Evolutionary conservation across 371 early-diverging fungal species (phyloP), one percentile per base, ranked within the genome.

Genomic region (Mucor racemosus): DNA sequence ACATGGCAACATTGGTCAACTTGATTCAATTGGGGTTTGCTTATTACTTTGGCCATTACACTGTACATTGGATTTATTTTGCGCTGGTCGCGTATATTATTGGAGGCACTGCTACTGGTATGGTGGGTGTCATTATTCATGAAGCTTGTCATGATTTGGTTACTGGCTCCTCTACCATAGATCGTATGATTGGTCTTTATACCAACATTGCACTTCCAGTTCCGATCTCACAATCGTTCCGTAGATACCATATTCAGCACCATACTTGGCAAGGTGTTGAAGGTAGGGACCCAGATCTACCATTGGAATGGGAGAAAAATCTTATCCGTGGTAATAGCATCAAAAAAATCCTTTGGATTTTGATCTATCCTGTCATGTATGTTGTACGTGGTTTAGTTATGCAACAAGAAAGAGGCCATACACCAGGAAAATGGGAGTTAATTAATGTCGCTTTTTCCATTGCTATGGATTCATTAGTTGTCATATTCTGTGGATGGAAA

Each of bases 221-320:
- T 11, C 94, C 95, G 9, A 87, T 95, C 39, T 86, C 93, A 17
- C 85, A 88, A 70, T 92, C 94, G 10, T 95, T 94, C 81, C 91
- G 96, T 64, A 90, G 96, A 7, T 97, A 97, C 77, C 99, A 99
- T 76, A 87, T 97, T 58, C 95, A 96, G 75, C 99, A 99, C 77
- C 99, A 99, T 80, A 90, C 93, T 11, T 97, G 91, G 86, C 96
- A 95, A 78, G 99, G 98, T 44, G 97, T 97, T 13, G 87, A 90
- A 19, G 97, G 95, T n/a, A 89, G 89, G 71, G 98, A 99, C 72
- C 95, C 97, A 50, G 99, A 99, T 73, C 86, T 99, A 36, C 99
- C 98, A 5, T 79, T 95, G 26, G 90, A 92, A 40, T 90, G 94
- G 88, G 96, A 97, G 80, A 86, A 86, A 67, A 81, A 82, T 54